Percentiles rank a stretch among this genome's conserved stretches.
Conservation (phyloP, 2,329 filamentous ascomycete genomes). For the Fusarium multiceps region DNA sequence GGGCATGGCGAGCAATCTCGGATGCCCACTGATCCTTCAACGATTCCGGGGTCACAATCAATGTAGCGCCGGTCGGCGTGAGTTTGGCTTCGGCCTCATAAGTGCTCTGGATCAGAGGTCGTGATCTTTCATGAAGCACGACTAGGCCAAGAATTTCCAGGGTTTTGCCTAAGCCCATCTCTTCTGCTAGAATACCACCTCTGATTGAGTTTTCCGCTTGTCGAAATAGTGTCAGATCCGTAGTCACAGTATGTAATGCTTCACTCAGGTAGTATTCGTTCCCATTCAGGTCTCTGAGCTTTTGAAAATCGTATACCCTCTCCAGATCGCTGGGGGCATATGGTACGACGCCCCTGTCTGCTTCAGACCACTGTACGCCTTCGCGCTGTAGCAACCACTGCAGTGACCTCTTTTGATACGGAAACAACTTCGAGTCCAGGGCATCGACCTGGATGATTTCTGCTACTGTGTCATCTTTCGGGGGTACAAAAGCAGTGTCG, state of each 20-base stretch:
- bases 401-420: slow-evolving; percentile 77
- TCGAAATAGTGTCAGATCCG: slow-evolving; percentile 59
- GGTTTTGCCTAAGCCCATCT: slow-evolving; percentile 87
- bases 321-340: slow-evolving; percentile 16
- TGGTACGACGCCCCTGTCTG: slow-evolving; percentile 30
- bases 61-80: slow-evolving; percentile 63
- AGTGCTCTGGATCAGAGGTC: slow-evolving; percentile 46
- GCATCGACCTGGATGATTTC: slow-evolving; percentile 56
- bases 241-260: slow-evolving; percentile 69
- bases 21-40: slow-evolving; percentile 71
- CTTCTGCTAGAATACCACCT: slow-evolving; percentile 78
- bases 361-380: slow-evolving; percentile 62
- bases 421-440: slow-evolving; percentile 68
- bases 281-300: slow-evolving; percentile 50
- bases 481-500: slow-evolving; percentile 72
- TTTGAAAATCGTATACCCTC: slow-evolving; percentile 48
- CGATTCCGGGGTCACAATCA: slow-evolving; percentile 70
- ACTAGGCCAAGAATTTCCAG: slow-evolving; percentile 79
- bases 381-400: slow-evolving; percentile 77
- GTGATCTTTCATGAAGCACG: slow-evolving; percentile 65
- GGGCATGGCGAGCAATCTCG: slow-evolving; percentile 69
- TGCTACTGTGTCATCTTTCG: slow-evolving; percentile 54
- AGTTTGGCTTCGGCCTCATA: slow-evolving; percentile 53
- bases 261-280: slow-evolving; percentile 67
- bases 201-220: slow-evolving; percentile 56